Percentiles rank a stretch among this genome's conserved stretches.
Evolutionary conservation across 331 rosid species (phyloP).

Genomic region (Prunus yedoensis): DNA sequence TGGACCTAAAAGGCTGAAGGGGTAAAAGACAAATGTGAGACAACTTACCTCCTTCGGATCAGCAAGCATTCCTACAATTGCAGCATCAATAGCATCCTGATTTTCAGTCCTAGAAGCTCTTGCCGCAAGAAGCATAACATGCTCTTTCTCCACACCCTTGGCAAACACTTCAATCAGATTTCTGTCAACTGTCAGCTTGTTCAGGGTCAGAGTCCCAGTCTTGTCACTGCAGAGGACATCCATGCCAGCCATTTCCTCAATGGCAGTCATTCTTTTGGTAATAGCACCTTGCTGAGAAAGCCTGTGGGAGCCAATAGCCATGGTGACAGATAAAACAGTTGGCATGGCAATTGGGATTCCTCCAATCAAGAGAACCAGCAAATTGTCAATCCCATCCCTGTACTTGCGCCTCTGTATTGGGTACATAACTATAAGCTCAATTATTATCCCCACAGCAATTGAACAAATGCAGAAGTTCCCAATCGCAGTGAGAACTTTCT

Average conservation of each 20-base stretch:
- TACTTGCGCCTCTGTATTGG: conserved; percentile 84
- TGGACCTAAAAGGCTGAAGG: not conserved
- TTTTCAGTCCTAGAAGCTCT: conserved; percentile 98
- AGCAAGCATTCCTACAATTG: conserved; percentile 97
- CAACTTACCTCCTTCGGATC: conserved; percentile 88
- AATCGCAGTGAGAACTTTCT: conserved; percentile 94
- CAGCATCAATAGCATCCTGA: conserved; percentile 99
- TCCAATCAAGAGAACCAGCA: conserved; percentile 92
- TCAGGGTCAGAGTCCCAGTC: conserved; percentile 90
- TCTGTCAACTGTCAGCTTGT: conserved; percentile 79
- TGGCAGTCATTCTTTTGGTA: conserved; percentile 96
- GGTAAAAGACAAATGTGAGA: not conserved
- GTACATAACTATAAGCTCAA: conserved; percentile 89
- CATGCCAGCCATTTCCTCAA: conserved; percentile 99
- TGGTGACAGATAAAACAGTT: conserved; percentile 93
- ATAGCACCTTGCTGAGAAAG: conserved; percentile 98
- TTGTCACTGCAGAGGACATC: conserved; percentile 98
- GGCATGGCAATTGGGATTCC: conserved; percentile 99
- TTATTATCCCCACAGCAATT: conserved; percentile 70
- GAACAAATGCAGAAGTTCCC: conserved; percentile 98
- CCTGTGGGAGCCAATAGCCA: conserved; percentile 99
- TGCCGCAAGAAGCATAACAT: conserved; percentile 86
- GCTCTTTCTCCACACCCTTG: conserved; percentile 87
- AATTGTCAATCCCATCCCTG: conserved; percentile 91
- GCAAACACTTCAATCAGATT: conserved; percentile 82